phyloP scores from a whole-genome alignment of 306 rosid genomes.

The Malus fusca region DNA sequence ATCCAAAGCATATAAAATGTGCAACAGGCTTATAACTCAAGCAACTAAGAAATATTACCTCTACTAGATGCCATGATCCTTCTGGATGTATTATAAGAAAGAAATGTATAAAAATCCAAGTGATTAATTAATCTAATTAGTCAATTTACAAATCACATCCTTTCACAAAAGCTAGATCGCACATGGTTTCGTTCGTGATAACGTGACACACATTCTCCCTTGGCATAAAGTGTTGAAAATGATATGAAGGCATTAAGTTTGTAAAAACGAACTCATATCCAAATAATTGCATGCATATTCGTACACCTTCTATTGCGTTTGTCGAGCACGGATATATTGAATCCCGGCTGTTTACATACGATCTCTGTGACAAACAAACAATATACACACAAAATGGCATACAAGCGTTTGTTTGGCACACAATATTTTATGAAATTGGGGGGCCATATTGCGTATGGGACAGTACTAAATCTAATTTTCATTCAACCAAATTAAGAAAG shows the following conservation, averaged over 20 bases:
- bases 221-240: background rate
- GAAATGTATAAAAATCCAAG: too few relatives aligned
- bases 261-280: background rate
- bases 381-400: too few relatives aligned
- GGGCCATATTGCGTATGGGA: too few relatives aligned
- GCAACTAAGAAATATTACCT: too few relatives aligned
- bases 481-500: too few relatives aligned
- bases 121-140: too few relatives aligned
- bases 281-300: background rate
- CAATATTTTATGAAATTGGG: too few relatives aligned
- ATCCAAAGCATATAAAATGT: too few relatives aligned
- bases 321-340: background rate
- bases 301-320: constrained; percentile 3
- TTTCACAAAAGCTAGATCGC: background rate
- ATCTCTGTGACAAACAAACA: background rate
- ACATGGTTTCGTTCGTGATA: background rate
- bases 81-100: too few relatives aligned
- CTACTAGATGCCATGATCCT: too few relatives aligned
- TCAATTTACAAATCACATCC: background rate
- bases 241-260: background rate
- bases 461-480: too few relatives aligned
- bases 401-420: too few relatives aligned
- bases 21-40: background rate
- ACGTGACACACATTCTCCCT: background rate
- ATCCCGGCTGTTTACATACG: background rate